phyloP scores from a whole-genome alignment of 2,329 filamentous ascomycete species.

The Diplocarpon rosae region DNA sequence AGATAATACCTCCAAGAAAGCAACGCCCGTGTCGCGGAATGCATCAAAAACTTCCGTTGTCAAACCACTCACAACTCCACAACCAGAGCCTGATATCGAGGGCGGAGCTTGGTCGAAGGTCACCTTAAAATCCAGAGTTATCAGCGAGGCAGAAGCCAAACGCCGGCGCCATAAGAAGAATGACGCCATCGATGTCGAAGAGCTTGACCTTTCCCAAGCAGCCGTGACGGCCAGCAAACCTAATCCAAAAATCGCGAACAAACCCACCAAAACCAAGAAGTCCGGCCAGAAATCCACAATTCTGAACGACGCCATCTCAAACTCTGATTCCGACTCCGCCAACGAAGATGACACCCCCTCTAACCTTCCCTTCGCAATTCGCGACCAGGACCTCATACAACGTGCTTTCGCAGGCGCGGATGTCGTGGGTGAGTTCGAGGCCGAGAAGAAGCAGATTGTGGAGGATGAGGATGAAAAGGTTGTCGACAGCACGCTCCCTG shows the following conservation, averaged over 20 bases:
- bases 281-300: slow-evolving; percentile 14
- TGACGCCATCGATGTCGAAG: slow-evolving; percentile 24
- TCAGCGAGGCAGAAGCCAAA: slow-evolving; percentile 23
- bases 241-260: slow-evolving; percentile 11
- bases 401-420: slow-evolving; percentile 83
- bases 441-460: slow-evolving; percentile 63
- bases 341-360: slow-evolving; percentile 37
- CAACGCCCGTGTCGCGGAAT: slow-evolving; percentile 4
- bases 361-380: slow-evolving; percentile 46
- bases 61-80: slow-evolving; percentile 1
- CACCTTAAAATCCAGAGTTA: slow-evolving; percentile 11
- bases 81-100: slow-evolving; percentile 11
- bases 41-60: slow-evolving; percentile 8
- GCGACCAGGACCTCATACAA: slow-evolving; percentile 59
- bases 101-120: slow-evolving; percentile 28
- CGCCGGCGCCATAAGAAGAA: slow-evolving; percentile 26
- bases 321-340: slow-evolving; percentile 22
- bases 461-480: slow-evolving; percentile 75
- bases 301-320: slow-evolving; percentile 5
- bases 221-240: slow-evolving; percentile 23
- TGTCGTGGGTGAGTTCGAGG: slow-evolving; percentile 67
- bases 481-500: slow-evolving; percentile 74
- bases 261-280: background rate
- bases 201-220: slow-evolving; percentile 25
- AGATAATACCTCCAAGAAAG: slow-evolving; percentile 7